Percentiles rank a stretch among this genome's conserved stretches.
Conservation (phyloP, 441 rosid genomes). For the Aquilaria agallochum region DNA sequence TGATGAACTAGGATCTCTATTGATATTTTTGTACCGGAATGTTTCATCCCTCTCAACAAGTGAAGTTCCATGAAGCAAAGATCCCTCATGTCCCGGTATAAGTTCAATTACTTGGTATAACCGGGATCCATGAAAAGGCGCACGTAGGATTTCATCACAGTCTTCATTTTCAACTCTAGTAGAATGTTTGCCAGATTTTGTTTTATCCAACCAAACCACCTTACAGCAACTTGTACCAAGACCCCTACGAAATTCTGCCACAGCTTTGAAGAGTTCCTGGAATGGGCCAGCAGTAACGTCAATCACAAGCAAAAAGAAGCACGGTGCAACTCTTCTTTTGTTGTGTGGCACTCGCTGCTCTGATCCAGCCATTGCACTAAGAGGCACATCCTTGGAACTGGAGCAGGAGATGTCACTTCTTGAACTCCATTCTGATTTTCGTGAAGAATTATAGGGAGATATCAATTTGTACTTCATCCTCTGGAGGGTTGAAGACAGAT, state of each 20-base stretch:
- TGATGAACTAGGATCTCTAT: too few relatives aligned
- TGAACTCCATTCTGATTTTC: slow-evolving; percentile 16
- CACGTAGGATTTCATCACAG: slow-evolving; percentile 24
- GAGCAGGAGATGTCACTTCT: slow-evolving; percentile 16
- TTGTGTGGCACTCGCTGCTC: slow-evolving; percentile 20
- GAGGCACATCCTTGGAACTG: slow-evolving; percentile 6
- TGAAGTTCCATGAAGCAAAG: background rate
- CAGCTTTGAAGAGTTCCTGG: slow-evolving; percentile 14
- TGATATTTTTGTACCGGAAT: too few relatives aligned
- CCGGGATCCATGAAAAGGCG: slow-evolving; percentile 48
- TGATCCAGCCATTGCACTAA: slow-evolving; percentile 17
- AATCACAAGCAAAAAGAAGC: slow-evolving; percentile 36
- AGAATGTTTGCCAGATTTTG: slow-evolving; percentile 4
- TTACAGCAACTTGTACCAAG: slow-evolving; percentile 24
- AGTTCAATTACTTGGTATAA: slow-evolving; percentile 30
- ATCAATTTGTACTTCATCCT: slow-evolving; percentile 27
- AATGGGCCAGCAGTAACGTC: slow-evolving; percentile 28
- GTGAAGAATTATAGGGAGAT: slow-evolving; percentile 11
- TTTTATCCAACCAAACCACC: slow-evolving; percentile 46
- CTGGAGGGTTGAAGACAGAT: slow-evolving; percentile 20
- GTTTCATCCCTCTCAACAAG: too few relatives aligned
- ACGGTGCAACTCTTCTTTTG: slow-evolving; percentile 18
- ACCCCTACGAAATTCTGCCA: slow-evolving; percentile 28
- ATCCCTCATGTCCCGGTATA: slow-evolving; percentile 31
- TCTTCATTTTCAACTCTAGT: background rate